Conservation (phyloP, 257 asterid genomes). For the Handroanthus guayacan region DNA sequence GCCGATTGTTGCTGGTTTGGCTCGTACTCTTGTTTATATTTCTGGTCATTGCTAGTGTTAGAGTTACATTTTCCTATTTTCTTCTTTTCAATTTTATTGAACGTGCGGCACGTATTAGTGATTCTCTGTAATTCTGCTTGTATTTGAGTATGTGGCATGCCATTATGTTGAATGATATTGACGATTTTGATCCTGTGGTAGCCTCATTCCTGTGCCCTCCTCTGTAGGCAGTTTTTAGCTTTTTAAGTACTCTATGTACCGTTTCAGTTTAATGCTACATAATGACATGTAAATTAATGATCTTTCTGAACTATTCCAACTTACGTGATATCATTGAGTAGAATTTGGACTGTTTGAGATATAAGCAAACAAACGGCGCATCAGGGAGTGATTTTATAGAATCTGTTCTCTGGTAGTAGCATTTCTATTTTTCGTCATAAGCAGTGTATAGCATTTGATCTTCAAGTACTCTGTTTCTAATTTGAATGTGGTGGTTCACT, state of each 20-base stretch:
- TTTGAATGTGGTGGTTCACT: slow-evolving; percentile 17
- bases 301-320: background rate
- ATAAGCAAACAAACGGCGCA: background rate
- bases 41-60: slow-evolving; percentile 4
- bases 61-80: background rate
- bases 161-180: background rate
- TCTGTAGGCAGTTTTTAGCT: too few relatives aligned
- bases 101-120: slow-evolving; percentile 15
- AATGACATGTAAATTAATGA: slow-evolving; percentile 1
- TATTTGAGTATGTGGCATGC: slow-evolving; percentile 17
- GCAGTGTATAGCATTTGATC: slow-evolving; percentile 1
- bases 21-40: background rate
- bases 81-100: background rate
- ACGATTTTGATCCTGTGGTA: background rate
- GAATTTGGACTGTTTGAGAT: slow-evolving; percentile 15
- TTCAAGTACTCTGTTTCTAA: background rate
- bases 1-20: slow-evolving; percentile 28
- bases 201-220: background rate
- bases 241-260: slow-evolving; percentile 17
- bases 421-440: background rate
- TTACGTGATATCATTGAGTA: slow-evolving; percentile 15
- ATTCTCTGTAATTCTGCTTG: background rate
- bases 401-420: background rate
- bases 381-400: slow-evolving; percentile 3
- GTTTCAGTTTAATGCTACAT: background rate